Conservation (phyloP, 495 filamentous ascomycete genomes). For the Cercophora newfieldiana region DNA sequence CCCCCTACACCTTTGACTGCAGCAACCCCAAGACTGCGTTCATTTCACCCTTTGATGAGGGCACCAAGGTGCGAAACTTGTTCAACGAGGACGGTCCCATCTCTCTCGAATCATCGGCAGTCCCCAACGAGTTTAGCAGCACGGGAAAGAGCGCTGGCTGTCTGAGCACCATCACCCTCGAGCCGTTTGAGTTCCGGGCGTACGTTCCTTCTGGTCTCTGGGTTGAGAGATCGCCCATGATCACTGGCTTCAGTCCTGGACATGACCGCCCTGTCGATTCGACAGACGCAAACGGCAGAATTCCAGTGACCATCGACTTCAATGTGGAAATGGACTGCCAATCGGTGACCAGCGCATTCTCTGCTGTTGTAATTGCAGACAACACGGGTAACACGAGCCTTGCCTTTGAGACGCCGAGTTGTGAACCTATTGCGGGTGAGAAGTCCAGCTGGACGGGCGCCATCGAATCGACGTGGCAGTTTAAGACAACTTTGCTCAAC, state of each 20-base stretch:
- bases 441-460: constrained; percentile 39
- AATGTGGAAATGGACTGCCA: constrained; percentile 65
- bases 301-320: constrained; percentile 57
- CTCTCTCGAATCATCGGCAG: constrained; percentile 35
- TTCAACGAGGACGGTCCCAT: constrained; percentile 65
- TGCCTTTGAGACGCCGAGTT: constrained; percentile 53
- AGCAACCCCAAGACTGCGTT: constrained; percentile 46
- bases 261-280: constrained; percentile 63
- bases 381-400: constrained; percentile 27
- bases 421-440: constrained; percentile 27
- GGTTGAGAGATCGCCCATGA: constrained; percentile 58
- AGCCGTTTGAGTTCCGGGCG: constrained; percentile 62
- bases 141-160: constrained; percentile 54
- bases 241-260: constrained; percentile 64
- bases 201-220: constrained; percentile 59
- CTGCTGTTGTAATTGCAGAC: constrained; percentile 20
- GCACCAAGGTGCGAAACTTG: constrained; percentile 63
- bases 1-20: constrained; percentile 63
- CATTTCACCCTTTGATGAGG: constrained; percentile 58
- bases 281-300: constrained; percentile 30
- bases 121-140: constrained; percentile 34
- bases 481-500: constrained; percentile 53
- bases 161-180: constrained; percentile 51
- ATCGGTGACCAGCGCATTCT: constrained; percentile 50
- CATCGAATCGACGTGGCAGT: constrained; percentile 56